phyloP scores from a whole-genome alignment of 1,284 basidiomycete species.

The Rhodotorula sp. region DNA sequence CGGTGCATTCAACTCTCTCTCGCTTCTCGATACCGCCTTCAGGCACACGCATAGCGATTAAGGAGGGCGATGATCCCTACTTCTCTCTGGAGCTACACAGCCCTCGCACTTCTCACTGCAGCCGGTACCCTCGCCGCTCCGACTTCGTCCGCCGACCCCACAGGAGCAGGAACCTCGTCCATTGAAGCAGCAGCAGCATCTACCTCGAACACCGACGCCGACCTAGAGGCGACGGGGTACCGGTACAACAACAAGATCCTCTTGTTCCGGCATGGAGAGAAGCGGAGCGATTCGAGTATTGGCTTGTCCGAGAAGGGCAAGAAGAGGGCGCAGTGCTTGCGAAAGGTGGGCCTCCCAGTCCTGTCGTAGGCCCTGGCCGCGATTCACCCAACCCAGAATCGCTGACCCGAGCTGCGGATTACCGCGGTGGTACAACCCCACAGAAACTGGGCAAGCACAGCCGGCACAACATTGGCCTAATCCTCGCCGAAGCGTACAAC shows the following conservation, averaged over 20 bases:
- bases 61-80: no score
- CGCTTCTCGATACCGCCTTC: no score
- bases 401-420: background rate
- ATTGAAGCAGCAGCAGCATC: no score
- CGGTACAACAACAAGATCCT: slow-evolving; percentile 24
- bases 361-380: background rate
- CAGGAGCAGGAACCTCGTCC: no score
- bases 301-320: slow-evolving; percentile 42
- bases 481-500: slow-evolving; percentile 46
- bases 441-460: slow-evolving; percentile 42
- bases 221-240: background rate
- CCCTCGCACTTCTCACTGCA: no score
- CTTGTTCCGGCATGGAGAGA: slow-evolving; percentile 49
- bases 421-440: no score
- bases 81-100: no score
- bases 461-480: slow-evolving; percentile 46
- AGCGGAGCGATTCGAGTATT: slow-evolving; percentile 39
- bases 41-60: no score
- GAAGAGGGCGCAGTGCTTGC: slow-evolving; percentile 44
- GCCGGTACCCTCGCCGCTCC: no score
- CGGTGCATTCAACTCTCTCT: no score
- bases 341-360: slow-evolving; percentile 23
- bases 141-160: no score
- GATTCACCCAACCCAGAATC: background rate
- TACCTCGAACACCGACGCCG: no score